Conservation (phyloP, 106 monocot genomes). For the Phalaenopsis aphrodite region DNA sequence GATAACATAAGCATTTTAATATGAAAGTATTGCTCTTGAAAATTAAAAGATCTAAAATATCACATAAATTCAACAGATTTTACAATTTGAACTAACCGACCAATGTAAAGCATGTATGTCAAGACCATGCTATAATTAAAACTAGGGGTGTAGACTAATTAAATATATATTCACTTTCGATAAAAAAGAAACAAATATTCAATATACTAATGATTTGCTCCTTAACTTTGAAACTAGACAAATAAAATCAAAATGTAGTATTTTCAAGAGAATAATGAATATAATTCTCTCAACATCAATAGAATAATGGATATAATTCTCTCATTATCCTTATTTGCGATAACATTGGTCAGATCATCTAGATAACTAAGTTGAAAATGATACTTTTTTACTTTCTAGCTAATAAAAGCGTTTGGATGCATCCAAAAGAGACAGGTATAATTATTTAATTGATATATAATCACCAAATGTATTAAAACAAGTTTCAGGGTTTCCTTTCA, state of each 20-base stretch:
- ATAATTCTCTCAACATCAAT: too few relatives aligned
- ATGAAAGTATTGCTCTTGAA: neutral
- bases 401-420: neutral
- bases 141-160: neutral
- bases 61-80: neutral
- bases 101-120: neutral
- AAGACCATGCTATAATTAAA: neutral
- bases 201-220: neutral
- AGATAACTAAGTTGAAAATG: neutral
- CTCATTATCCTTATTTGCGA: too few relatives aligned
- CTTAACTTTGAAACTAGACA: neutral
- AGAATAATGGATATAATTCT: too few relatives aligned
- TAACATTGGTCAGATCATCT: neutral
- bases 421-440: neutral
- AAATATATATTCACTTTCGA: neutral
- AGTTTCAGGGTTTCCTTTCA: neutral
- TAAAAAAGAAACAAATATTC: neutral
- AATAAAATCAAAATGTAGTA: neutral
- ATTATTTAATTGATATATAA: neutral
- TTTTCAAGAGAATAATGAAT: too few relatives aligned
- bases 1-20: neutral
- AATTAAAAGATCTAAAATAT: neutral
- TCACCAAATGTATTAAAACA: neutral
- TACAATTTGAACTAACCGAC: neutral
- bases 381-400: neutral